A percentile compares a stretch with the other conserved stretches of the same genome.
Conservation (phyloP, 2,329 filamentous ascomycete genomes). For the Aureobasidium uvarum region DNA sequence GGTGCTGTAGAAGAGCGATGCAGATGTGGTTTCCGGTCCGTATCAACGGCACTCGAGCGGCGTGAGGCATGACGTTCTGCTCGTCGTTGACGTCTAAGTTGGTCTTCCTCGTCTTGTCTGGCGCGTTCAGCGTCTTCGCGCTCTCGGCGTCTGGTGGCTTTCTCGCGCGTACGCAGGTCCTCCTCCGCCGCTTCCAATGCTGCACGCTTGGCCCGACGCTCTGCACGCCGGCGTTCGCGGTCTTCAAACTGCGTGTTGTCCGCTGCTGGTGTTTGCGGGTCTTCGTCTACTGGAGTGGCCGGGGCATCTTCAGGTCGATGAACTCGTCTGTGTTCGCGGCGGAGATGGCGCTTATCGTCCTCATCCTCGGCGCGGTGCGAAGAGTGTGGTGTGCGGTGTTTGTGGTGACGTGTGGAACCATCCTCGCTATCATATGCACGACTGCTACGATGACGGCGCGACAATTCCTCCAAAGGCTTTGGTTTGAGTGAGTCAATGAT, state of each 20-base stretch:
- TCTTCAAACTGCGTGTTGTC: slow-evolving; percentile 36
- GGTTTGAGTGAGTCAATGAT: slow-evolving; percentile 45
- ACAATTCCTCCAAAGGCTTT: slow-evolving; percentile 8
- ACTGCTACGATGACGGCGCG: background rate
- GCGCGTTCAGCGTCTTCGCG: slow-evolving; percentile 37
- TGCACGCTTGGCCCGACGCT: slow-evolving; percentile 39
- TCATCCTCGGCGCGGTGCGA: slow-evolving; percentile 35
- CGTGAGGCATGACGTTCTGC: slow-evolving; percentile 34
- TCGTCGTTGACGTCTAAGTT: slow-evolving; percentile 14
- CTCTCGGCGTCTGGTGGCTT: slow-evolving; percentile 32
- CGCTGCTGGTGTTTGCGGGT: slow-evolving; percentile 30
- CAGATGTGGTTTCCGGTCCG: slow-evolving; percentile 34
- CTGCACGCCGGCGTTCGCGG: slow-evolving; percentile 34
- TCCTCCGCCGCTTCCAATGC: slow-evolving; percentile 44
- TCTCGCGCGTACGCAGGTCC: slow-evolving; percentile 38
- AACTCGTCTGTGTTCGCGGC: slow-evolving; percentile 40
- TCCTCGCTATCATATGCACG: slow-evolving; percentile 39
- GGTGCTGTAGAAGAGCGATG: slow-evolving; percentile 39
- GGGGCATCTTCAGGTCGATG: slow-evolving; percentile 35
- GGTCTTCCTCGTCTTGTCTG: slow-evolving; percentile 16
- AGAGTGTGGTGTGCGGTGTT: slow-evolving; percentile 30
- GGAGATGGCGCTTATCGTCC: slow-evolving; percentile 36
- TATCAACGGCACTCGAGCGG: slow-evolving; percentile 18
- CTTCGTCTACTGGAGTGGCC: slow-evolving; percentile 32
- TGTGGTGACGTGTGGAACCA: slow-evolving; percentile 33